A percentile compares a stretch with the other conserved stretches of the same genome.
Evolutionary conservation across 345 rosid genomes (phyloP).

Genomic region (Dipteronia sinensis): DNA sequence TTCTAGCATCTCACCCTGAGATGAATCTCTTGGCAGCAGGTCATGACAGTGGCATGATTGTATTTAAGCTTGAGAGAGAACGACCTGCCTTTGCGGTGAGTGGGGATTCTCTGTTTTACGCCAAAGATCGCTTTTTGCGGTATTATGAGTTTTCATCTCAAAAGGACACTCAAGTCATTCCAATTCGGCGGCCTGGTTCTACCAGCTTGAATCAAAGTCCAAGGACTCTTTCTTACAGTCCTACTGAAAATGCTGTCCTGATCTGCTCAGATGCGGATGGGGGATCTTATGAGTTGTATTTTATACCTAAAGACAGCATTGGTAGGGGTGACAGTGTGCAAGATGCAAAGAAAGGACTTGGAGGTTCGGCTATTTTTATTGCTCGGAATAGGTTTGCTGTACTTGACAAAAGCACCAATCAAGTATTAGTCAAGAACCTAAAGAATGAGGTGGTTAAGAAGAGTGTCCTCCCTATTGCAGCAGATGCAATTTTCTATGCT

Average conservation of each 20-base stretch:
- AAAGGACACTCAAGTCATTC: slow-evolving; percentile 76
- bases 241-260: slow-evolving; percentile 86
- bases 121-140: slow-evolving; percentile 82
- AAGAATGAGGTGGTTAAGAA: slow-evolving; percentile 85
- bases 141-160: slow-evolving; percentile 74
- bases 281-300: slow-evolving; percentile 85
- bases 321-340: slow-evolving; percentile 69
- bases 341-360: slow-evolving; percentile 86
- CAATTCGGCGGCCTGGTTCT: slow-evolving; percentile 82
- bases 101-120: slow-evolving; percentile 71
- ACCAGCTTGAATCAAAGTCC: slow-evolving; percentile 85
- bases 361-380: slow-evolving; percentile 81
- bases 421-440: slow-evolving; percentile 74
- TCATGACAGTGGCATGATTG: slow-evolving; percentile 96
- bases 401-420: slow-evolving; percentile 86
- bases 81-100: slow-evolving; percentile 91
- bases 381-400: slow-evolving; percentile 93
- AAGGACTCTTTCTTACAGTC: slow-evolving; percentile 87
- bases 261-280: slow-evolving; percentile 93
- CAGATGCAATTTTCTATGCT: slow-evolving; percentile 88
- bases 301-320: slow-evolving; percentile 75
- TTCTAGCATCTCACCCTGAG: slow-evolving; percentile 91
- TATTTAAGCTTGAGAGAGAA: slow-evolving; percentile 95
- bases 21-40: slow-evolving; percentile 97
- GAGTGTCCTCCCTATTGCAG: slow-evolving; percentile 64